Base-by-base conservation (phyloP, 176 grass and related monocot species). In the Tillandsia leiboldiana region DNA sequence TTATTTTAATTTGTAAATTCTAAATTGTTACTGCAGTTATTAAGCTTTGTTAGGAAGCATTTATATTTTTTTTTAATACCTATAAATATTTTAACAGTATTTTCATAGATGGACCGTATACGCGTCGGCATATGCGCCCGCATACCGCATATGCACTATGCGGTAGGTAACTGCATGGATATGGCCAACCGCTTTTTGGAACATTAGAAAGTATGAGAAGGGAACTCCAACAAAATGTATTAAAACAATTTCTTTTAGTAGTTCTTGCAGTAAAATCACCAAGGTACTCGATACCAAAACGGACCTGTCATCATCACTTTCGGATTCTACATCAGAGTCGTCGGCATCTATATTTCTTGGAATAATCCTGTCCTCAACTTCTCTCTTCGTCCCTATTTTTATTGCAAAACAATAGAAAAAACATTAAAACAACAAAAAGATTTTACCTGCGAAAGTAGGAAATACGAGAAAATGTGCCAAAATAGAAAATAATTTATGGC, bases 351-450 rank as follows among this genome's bases (percentile, higher is more conserved):
- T 93, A 73, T 90, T 86, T 73, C 87, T 69, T 72, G 82, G 89
- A 75, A 99, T 75, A 81, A 93, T 99, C 58, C 84, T 99, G 82
- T 99, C 89, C 49, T 99, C 89, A 23, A 67, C 76, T 22, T 99
- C 87, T 77, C 84, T 76, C 70, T 81, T 99, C 73, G 82, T 83
- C 29, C 94, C 94, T 97, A 66, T 27, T 65, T 82, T 80, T 70
- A 75, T 42, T 42, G 33, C 3, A 42, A 42, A 42, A 33, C 69
- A 48, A 53, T 2, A 61, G 11, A 10, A 61, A 18, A 2, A 15
- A 6, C 22, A 18, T 61, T 61, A 18, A 20, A 61, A 18, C 22
- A 61, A 61, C 3, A 15, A 61, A 9, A 9, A 23, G 15, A 9
- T 18, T 23, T 20, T 18, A 9, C 56, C 13, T 18, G 12, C 8